Conservation (phyloP, 345 rosid species). For the Capsella bursapastoris region DNA sequence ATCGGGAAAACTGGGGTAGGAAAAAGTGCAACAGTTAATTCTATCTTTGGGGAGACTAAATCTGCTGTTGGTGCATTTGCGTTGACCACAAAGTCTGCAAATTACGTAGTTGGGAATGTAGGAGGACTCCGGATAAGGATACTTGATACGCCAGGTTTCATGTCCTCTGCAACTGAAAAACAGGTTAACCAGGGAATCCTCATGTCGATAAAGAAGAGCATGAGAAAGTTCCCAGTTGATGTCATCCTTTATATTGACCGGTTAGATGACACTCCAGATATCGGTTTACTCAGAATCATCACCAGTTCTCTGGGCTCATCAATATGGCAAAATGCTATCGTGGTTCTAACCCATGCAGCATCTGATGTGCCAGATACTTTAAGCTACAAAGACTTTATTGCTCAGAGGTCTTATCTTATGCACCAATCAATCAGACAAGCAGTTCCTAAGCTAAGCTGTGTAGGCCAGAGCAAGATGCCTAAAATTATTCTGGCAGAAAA, state of each 20-base stretch:
- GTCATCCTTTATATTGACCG: conserved; percentile 77
- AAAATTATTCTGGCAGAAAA: conserved; percentile 69
- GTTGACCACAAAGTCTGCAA: conserved; percentile 52
- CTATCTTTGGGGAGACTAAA: conserved; percentile 66
- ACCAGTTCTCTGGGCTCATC: conserved; percentile 58
- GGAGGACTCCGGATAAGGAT: conserved; percentile 57
- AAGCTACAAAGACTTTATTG: conserved; percentile 56
- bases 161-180: conserved; percentile 55
- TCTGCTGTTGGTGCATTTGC: conserved; percentile 57
- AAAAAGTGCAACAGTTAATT: conserved; percentile 80
- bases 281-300: conserved; percentile 52
- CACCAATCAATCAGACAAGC: conserved; percentile 58
- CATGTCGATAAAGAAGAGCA: conserved; percentile 58
- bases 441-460: conserved; percentile 51
- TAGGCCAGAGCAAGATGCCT: conserved; percentile 53
- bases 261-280: conserved; percentile 57
- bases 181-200: conserved; percentile 57
- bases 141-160: conserved; percentile 80
- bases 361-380: conserved; percentile 55
- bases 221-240: conserved; percentile 65
- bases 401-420: conserved; percentile 51
- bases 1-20: conserved; percentile 89
- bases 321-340: conserved; percentile 66
- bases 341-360: conserved; percentile 71
- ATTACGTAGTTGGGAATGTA: conserved; percentile 57